phyloP scores from a whole-genome alignment of 2,329 filamentous ascomycete genomes.

The Fusarium drepaniforme region DNA sequence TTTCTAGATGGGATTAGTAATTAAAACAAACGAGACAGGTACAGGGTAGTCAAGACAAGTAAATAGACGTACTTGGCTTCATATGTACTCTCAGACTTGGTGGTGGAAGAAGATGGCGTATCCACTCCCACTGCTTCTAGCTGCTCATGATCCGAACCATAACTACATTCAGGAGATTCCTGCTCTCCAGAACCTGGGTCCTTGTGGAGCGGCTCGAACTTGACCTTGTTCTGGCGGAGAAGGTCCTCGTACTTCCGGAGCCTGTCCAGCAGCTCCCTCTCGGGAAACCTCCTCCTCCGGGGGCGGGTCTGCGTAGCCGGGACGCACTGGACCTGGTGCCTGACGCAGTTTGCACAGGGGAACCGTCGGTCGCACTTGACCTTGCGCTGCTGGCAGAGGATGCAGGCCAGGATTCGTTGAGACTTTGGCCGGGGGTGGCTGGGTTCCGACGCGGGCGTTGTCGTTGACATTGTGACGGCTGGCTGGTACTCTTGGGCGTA shows the following conservation, averaged over 20 bases:
- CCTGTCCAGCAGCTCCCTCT: constrained; percentile 69
- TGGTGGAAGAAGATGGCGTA: constrained; percentile 1
- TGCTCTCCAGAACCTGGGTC: not conserved
- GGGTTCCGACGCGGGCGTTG: not conserved
- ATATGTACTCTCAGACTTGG: constrained; percentile 7
- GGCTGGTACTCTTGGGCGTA: not conserved
- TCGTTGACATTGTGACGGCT: constrained; percentile 6
- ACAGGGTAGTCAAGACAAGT: not conserved
- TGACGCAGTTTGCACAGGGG: constrained; percentile 68
- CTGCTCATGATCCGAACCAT: constrained; percentile 24
- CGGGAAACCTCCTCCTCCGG: constrained; percentile 61
- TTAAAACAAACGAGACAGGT: not conserved
- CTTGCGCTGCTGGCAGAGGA: constrained; percentile 74
- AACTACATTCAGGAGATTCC: not conserved
- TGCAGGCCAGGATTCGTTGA: constrained; percentile 59
- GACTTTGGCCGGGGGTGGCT: constrained; percentile 27
- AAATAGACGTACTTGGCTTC: constrained; percentile 30
- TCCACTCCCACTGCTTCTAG: not conserved
- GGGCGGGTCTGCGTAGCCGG: constrained; percentile 51
- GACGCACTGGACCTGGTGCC: constrained; percentile 57
- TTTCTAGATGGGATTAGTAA: constrained; percentile 50
- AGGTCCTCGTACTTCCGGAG: constrained; percentile 69
- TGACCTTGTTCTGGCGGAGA: constrained; percentile 65
- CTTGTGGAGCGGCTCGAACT: constrained; percentile 61
- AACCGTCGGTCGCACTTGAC: constrained; percentile 71